phyloP scores from a whole-genome alignment of 2,329 filamentous ascomycete genomes.

The Diaporthe longicolla region DNA sequence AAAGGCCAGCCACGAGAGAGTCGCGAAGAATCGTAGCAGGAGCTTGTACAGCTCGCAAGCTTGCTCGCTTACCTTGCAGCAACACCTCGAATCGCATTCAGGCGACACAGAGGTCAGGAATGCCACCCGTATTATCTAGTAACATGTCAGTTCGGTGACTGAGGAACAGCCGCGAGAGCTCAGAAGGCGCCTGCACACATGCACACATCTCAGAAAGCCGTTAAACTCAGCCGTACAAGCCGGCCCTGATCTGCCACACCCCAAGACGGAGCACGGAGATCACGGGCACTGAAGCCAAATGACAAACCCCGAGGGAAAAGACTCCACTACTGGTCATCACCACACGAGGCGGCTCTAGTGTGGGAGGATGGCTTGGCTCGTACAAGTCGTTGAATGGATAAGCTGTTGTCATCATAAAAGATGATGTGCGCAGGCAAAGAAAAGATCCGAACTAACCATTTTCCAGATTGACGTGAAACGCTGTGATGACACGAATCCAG shows the following conservation, averaged over 20 bases:
- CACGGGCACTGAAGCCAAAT: constrained; percentile 73
- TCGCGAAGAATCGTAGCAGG: not conserved
- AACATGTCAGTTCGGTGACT: constrained; percentile 6
- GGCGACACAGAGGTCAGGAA: not conserved
- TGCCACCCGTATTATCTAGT: not conserved
- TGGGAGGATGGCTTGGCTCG: constrained; percentile 80
- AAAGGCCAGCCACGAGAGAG: not conserved
- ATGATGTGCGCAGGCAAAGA: constrained; percentile 34
- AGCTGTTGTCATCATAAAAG: constrained; percentile 73
- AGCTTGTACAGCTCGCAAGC: not conserved
- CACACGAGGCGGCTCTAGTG: constrained; percentile 70
- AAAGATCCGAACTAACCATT: constrained; percentile 40
- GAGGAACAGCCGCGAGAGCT: not conserved
- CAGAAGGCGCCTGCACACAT: constrained; percentile 25
- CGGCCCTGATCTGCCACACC: constrained; percentile 50
- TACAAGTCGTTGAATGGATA: constrained; percentile 83
- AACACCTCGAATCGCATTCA: not conserved
- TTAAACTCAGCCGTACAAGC: constrained; percentile 55
- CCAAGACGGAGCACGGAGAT: constrained; percentile 70
- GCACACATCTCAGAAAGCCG: constrained; percentile 49
- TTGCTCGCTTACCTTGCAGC: not conserved
- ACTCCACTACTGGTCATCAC: constrained; percentile 85
- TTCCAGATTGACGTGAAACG: not conserved
- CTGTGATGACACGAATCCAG: not conserved
- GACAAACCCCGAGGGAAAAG: constrained; percentile 61